Evolutionary conservation across 345 rosid genomes (phyloP).

Genomic region (Ceriops tagal): DNA sequence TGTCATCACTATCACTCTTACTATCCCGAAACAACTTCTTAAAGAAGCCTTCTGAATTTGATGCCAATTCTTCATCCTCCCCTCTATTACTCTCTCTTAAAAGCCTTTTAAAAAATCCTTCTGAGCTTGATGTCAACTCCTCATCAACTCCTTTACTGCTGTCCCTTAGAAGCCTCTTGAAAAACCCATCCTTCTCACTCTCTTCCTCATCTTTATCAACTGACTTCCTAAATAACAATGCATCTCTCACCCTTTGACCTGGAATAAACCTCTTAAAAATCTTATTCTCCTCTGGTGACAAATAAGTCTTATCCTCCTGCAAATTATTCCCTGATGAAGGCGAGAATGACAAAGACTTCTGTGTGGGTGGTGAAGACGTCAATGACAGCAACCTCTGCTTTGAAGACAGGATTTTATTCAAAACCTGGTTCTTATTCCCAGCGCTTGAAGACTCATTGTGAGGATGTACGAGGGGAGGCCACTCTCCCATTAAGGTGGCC

Average conservation of each 20-base stretch:
- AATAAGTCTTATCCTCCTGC: conserved; percentile 63
- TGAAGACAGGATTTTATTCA: conserved; percentile 73
- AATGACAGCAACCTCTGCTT: conserved; percentile 86
- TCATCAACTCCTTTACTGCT: conserved; percentile 59
- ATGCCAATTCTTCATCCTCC: conserved; percentile 61
- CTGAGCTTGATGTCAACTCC: conserved; percentile 28
- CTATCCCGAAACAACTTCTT: conserved; percentile 66
- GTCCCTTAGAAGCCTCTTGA: conserved; percentile 87
- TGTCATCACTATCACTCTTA: conserved; percentile 53
- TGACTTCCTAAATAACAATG: conserved; percentile 88
- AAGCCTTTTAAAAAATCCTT: conserved; percentile 43
- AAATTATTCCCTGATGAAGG: conserved; percentile 50
- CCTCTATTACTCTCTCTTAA: conserved; percentile 59
- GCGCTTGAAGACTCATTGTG: conserved; percentile 51
- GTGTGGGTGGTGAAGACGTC: conserved; percentile 68
- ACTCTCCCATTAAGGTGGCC: conserved; percentile 93
- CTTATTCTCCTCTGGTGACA: conserved; percentile 73
- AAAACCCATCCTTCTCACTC: conserved; percentile 89
- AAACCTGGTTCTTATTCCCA: conserved; percentile 89
- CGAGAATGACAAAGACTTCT: conserved; percentile 68
- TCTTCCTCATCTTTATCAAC: conserved; percentile 88
- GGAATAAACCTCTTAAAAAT: conserved; percentile 91
- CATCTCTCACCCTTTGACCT: conserved; percentile 91
- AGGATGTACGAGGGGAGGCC: conserved; percentile 70
- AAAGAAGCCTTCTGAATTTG: conserved; percentile 76